Evolutionary conservation across 805 yeast genomes (phyloP).

Genomic region (Sugiyamaella qingdaonensis): DNA sequence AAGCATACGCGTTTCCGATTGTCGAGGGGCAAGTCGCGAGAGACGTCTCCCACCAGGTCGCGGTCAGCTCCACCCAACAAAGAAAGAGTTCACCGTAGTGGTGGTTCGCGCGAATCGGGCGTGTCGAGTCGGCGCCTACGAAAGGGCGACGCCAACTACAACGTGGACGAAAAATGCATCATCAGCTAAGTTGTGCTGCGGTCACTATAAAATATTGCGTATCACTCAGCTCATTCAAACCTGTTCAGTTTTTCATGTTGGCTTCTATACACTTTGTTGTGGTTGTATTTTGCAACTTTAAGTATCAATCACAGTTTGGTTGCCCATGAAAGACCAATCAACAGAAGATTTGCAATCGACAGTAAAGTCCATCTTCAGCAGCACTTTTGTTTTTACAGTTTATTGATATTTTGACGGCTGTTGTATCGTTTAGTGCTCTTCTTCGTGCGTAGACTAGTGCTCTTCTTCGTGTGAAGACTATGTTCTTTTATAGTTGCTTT

Average conservation of each 20-base stretch:
- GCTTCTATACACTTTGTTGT: background rate
- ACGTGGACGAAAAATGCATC: constrained; percentile 11
- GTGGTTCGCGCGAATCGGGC: too few species aligned
- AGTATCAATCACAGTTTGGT: too few species aligned
- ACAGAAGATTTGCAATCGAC: too few species aligned
- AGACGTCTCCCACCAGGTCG: background rate
- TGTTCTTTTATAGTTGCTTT: too few species aligned
- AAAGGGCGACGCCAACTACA: background rate
- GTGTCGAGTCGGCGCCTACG: background rate
- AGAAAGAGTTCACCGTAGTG: background rate
- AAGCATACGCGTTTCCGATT: background rate
- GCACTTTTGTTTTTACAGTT: too few species aligned
- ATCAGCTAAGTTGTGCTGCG: constrained; percentile 1
- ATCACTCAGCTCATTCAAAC: background rate
- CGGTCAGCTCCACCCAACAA: constrained; percentile 11
- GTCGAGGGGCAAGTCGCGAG: background rate
- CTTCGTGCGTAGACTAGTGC: too few species aligned
- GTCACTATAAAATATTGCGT: background rate
- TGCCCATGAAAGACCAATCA: too few species aligned
- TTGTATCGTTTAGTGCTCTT: too few species aligned
- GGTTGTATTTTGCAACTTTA: background rate
- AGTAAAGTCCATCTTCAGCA: too few species aligned
- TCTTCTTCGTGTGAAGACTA: too few species aligned
- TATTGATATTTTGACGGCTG: too few species aligned
- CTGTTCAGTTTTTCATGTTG: background rate